These are phyloP conservation scores for Halophytophthora polymorphica DNA, from an alignment of 352 stramenopile genomes.

Conservation along the genomic window DNA sequence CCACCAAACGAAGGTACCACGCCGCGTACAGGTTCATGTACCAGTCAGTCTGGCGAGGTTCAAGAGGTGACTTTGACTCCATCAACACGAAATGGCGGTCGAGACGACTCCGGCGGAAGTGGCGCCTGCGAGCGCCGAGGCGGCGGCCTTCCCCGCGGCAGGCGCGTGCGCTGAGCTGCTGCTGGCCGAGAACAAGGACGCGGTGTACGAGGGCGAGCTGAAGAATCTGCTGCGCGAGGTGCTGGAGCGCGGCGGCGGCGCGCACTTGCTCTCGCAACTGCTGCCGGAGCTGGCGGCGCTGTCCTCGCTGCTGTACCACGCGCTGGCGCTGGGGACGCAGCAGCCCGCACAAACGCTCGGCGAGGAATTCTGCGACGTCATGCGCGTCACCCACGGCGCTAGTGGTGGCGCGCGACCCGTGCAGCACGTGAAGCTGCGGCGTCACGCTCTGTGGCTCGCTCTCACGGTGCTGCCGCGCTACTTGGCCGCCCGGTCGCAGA, in stretches of 20 bases:
- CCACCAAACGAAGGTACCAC: too few relatives aligned
- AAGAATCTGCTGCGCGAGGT: conserved; percentile 75
- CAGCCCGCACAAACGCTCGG: conserved; percentile 80
- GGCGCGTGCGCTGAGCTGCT: conserved; percentile 74
- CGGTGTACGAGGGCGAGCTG: conserved; percentile 65
- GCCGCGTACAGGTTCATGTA: too few relatives aligned
- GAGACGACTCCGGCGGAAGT: neutral
- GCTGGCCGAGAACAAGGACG: conserved; percentile 70
- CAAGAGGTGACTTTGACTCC: neutral
- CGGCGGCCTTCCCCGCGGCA: conserved; percentile 45
- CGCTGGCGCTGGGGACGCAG: conserved; percentile 48
- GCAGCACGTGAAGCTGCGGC: conserved; percentile 28
- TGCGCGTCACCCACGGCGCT: conserved; percentile 44
- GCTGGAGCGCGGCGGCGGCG: conserved; percentile 63
- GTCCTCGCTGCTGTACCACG: conserved; percentile 67
- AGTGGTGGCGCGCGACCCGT: conserved; percentile 9
- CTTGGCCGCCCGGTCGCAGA: conserved; percentile 54
- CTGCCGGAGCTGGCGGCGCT: conserved; percentile 66
- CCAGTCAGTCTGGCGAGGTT: too few relatives aligned
- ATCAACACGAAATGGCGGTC: neutral
- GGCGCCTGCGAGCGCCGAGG: conserved; percentile 3
- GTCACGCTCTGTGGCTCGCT: conserved; percentile 59
- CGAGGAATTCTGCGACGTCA: conserved; percentile 85
- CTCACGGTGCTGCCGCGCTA: conserved; percentile 59
- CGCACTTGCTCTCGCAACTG: conserved; percentile 74